phyloP scores from a whole-genome alignment of 306 rosid species.

The Argentina anserina region DNA sequence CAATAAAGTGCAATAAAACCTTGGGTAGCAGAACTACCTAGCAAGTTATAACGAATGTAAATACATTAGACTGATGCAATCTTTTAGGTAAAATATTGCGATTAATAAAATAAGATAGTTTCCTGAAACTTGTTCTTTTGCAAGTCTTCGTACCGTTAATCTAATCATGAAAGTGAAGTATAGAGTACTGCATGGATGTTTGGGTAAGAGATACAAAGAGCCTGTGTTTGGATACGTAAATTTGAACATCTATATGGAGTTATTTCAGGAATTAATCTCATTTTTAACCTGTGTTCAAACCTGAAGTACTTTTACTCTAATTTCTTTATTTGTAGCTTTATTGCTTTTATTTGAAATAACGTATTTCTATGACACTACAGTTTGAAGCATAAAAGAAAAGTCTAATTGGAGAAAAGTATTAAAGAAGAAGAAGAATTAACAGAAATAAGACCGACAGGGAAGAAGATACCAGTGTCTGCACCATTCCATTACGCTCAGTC shows the following conservation, averaged over 20 bases:
- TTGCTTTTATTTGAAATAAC: background rate
- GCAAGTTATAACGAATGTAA: background rate
- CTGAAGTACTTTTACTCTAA: background rate
- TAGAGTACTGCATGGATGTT: background rate
- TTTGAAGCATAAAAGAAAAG: conserved; percentile 1
- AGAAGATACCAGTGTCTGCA: conserved; percentile 57
- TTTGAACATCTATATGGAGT: background rate
- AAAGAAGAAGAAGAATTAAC: background rate
- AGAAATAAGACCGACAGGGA: background rate
- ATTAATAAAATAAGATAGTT: background rate
- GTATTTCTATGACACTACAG: background rate
- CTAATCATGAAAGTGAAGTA: background rate
- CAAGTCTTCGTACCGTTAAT: background rate
- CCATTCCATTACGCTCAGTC: conserved; percentile 95
- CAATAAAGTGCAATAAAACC: background rate
- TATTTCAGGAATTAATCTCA: background rate
- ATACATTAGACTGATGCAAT: background rate
- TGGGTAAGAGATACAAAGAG: background rate
- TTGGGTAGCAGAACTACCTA: background rate
- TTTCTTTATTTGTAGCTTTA: background rate
- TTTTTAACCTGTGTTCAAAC: background rate
- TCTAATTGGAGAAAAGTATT: background rate
- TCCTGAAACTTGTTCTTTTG: background rate
- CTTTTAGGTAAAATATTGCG: background rate
- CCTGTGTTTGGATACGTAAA: background rate